phyloP scores from a whole-genome alignment of 495 filamentous ascomycete species.

The Tetracladium marchalianum region DNA sequence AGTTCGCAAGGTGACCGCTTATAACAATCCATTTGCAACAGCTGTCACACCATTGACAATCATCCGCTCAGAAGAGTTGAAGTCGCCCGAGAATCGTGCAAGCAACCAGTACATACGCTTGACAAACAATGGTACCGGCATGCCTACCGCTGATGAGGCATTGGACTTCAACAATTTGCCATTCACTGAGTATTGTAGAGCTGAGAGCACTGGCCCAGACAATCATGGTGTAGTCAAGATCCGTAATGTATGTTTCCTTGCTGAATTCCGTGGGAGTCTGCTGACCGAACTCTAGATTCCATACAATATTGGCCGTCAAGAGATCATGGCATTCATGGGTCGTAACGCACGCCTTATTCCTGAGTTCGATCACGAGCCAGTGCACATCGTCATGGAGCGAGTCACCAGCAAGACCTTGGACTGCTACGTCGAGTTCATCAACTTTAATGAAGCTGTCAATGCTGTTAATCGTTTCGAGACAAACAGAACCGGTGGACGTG shows the following conservation, averaged over 20 bases:
- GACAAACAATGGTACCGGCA: constrained; percentile 6
- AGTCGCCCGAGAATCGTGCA: not conserved
- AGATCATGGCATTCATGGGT: constrained; percentile 62
- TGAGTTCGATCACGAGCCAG: constrained; percentile 36
- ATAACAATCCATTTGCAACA: not conserved
- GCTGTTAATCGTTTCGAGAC: constrained; percentile 37
- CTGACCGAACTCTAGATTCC: constrained; percentile 46
- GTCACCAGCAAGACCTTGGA: constrained; percentile 69
- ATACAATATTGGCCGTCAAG: constrained; percentile 52
- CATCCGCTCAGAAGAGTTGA: not conserved
- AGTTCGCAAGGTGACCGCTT: not conserved
- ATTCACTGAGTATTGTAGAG: constrained; percentile 27
- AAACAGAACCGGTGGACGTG: constrained; percentile 29
- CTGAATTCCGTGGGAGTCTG: not conserved
- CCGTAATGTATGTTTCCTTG: constrained; percentile 21
- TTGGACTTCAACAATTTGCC: constrained; percentile 27
- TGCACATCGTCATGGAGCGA: constrained; percentile 82
- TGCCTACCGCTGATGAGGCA: constrained; percentile 24
- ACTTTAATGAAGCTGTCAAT: constrained; percentile 39
- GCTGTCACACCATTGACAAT: not conserved
- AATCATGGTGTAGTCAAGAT: constrained; percentile 27
- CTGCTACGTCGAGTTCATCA: constrained; percentile 59
- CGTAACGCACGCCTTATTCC: constrained; percentile 51
- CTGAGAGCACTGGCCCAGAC: constrained; percentile 5
- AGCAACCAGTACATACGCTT: constrained; percentile 4